phyloP scores from a whole-genome alignment of 345 rosid species.

The Eucalyptus viminalis region DNA sequence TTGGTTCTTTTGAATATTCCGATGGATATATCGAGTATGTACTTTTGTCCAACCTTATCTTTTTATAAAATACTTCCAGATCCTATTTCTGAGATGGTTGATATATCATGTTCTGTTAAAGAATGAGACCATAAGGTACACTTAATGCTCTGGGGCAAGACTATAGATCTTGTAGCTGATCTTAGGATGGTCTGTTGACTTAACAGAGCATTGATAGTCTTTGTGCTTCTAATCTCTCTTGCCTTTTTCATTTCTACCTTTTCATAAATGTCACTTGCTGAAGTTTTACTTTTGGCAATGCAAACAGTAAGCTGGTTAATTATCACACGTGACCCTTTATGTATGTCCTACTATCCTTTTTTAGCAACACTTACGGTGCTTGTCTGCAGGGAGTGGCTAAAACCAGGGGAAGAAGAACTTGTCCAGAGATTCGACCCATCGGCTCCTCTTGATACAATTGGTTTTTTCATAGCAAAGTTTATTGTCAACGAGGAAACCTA shows the following conservation, averaged over 20 bases:
- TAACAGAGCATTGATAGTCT: neutral
- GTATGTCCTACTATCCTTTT: neutral
- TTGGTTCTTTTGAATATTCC: conserved; percentile 54
- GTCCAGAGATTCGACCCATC: conserved; percentile 93
- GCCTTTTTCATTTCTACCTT: neutral
- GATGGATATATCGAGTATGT: conserved; percentile 86
- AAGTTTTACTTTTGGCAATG: neutral
- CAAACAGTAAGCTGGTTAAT: neutral
- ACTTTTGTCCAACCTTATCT: neutral
- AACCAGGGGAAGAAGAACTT: conserved; percentile 45
- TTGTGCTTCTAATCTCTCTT: neutral
- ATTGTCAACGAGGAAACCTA: conserved; percentile 15
- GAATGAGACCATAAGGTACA: neutral
- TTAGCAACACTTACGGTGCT: neutral
- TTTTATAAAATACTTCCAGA: neutral
- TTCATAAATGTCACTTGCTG: neutral
- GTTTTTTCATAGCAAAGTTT: conserved; percentile 94
- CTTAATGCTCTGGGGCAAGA: neutral
- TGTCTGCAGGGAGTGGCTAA: conserved; percentile 75
- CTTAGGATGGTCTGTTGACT: neutral
- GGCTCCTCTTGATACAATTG: conserved; percentile 76
- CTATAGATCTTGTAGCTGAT: neutral
- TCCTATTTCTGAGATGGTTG: neutral
- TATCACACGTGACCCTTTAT: neutral
- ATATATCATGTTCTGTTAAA: neutral